Base-by-base conservation (phyloP, 768 basidiomycete genomes). In the Termitomyces bulborhizus region DNA sequence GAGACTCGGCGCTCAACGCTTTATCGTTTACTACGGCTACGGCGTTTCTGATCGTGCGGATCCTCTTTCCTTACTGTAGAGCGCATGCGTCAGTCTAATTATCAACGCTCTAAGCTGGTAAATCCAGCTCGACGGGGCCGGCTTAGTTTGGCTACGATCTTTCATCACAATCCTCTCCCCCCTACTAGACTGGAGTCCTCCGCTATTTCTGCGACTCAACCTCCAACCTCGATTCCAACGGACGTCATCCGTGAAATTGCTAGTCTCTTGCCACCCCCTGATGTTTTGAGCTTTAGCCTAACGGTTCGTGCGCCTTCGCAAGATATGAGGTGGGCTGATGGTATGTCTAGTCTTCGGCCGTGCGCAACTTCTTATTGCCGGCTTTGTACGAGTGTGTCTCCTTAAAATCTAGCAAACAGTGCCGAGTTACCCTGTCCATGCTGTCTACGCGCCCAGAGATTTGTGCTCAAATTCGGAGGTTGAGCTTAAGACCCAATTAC, bases 401-500 rank as follows among this genome's bases (percentile, higher is more conserved):
- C 26, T 69, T 79, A 32, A 74, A 73, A 49, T 79, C 78, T 6
- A 75, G 72, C 55, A 62, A 63, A 21, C 67, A 72, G 57, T 79
- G 77, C 56, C 63, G 59, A 40, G 51, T 63, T 1, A 70, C 72
- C 1, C 66, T 81, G 31, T 53, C 58, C 3, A 73, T 78, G 70
- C 64, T 81, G 39, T 47, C 51, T 5, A 21, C 48, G 3, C 65
- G 66, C 15, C 70, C 69, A 13, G 69, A 76, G 18, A 65, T 78
- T 34, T 76, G 74, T 55, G 53, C 59, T 2, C 64, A 71, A 63
- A 66, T 80, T 50, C 68, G 67, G 16, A 77, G 75, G 51, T 69
- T 81, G 31, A 72, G 73, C 13, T 68, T 79, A 15, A 70, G 77
- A 11, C 78, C 79, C 0, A 79, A 79, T 57, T 81, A 79, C 62